phyloP scores from a whole-genome alignment of 306 rosid genomes.

The Vigna mungo region DNA sequence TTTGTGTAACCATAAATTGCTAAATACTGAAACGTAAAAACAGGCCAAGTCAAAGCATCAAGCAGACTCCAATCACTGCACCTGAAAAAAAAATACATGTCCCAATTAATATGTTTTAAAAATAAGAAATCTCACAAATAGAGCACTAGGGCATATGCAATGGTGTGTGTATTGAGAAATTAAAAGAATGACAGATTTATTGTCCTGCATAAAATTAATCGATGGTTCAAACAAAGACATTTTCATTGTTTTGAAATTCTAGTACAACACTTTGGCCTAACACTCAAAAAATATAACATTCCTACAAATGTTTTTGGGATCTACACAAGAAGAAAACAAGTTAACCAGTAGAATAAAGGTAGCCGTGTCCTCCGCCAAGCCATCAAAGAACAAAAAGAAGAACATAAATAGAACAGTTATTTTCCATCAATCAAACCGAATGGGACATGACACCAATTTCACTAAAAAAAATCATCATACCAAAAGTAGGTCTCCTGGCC shows the following conservation, averaged over 20 bases:
- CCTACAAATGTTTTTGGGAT: background rate
- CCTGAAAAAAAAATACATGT: conserved; percentile 52
- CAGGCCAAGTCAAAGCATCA: conserved; percentile 93
- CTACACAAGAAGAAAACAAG: background rate
- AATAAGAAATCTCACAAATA: background rate
- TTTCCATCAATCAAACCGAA: background rate
- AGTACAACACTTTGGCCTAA: background rate
- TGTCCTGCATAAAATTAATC: background rate
- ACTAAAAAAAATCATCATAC: background rate
- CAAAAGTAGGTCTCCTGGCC: background rate
- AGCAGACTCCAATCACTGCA: conserved; percentile 84
- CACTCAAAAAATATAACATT: background rate
- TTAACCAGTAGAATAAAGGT: background rate
- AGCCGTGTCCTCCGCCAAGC: background rate
- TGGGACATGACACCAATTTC: background rate
- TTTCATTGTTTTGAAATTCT: background rate
- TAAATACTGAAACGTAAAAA: conserved; percentile 74
- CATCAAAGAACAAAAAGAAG: background rate
- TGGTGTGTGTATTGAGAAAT: background rate
- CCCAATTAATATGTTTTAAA: background rate
- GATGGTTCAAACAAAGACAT: conserved; percentile 2
- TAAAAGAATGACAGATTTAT: conserved; percentile 4
- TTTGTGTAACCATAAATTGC: conserved; percentile 68
- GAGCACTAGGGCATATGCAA: background rate
- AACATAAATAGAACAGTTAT: background rate